Evolutionary conservation across 441 rosid genomes (phyloP).

Genomic region (Aquilaria agallochum): DNA sequence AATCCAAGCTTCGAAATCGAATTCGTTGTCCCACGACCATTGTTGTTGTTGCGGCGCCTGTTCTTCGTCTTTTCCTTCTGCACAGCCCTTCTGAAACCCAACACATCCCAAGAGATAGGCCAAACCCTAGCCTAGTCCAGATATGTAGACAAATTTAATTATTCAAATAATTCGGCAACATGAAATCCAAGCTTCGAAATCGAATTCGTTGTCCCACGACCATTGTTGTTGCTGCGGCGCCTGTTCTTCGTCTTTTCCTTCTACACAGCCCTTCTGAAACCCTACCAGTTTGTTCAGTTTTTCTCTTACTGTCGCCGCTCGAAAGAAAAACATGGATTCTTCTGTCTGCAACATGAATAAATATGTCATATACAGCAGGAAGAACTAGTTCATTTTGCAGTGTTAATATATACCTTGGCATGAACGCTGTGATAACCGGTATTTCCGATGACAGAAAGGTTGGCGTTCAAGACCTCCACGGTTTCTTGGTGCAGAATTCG

Average conservation of each 20-base stretch:
- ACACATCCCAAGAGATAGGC: too few species aligned
- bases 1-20: constrained; percentile 16
- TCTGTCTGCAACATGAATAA: constrained; percentile 16
- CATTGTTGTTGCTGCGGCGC: constrained; percentile 5
- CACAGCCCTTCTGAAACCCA: constrained; percentile 15
- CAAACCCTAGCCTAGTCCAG: too few species aligned
- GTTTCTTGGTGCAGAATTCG: constrained; percentile 36
- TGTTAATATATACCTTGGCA: constrained; percentile 30
- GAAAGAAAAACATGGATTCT: constrained; percentile 14
- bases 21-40: constrained; percentile 6
- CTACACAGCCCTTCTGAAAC: constrained; percentile 19
- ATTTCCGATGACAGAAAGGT: constrained; percentile 23
- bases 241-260: not conserved
- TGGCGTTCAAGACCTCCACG: constrained; percentile 31
- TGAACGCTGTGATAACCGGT: constrained; percentile 28
- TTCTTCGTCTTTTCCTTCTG: constrained; percentile 5
- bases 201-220: constrained; percentile 28
- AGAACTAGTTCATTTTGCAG: too few species aligned
- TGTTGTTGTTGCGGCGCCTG: too few species aligned
- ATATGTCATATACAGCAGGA: too few species aligned
- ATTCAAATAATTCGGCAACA: not conserved
- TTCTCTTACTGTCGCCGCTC: constrained; percentile 27
- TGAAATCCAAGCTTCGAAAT: constrained; percentile 16
- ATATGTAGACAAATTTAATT: too few species aligned
- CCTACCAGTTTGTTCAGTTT: constrained; percentile 29